Percentiles rank a stretch among this genome's conserved stretches.
phyloP scores from a whole-genome alignment of 73 alveolate species.

The Uronychia setigera region DNA sequence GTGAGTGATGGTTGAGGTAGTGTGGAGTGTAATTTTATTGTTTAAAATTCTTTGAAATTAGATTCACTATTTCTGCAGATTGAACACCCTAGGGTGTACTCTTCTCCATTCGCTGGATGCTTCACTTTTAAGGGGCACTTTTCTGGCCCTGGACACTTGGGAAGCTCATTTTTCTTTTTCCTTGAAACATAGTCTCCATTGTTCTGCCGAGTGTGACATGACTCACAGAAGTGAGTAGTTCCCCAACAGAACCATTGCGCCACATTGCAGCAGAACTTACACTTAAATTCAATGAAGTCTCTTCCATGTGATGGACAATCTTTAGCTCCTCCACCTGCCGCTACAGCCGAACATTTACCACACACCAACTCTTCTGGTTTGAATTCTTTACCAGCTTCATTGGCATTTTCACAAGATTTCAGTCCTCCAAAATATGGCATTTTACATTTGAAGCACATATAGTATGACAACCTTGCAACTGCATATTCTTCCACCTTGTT shows the following conservation, averaged over 20 bases:
- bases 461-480: slow-evolving; percentile 88
- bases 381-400: slow-evolving; percentile 84
- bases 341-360: slow-evolving; percentile 90
- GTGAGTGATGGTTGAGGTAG: slow-evolving; percentile 4
- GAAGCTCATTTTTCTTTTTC: slow-evolving; percentile 70
- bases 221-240: slow-evolving; percentile 98
- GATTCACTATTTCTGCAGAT: slow-evolving; percentile 85
- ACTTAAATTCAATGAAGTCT: slow-evolving; percentile 93
- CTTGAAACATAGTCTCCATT: slow-evolving; percentile 90
- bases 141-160: slow-evolving; percentile 84
- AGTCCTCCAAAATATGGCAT: slow-evolving; percentile 98
- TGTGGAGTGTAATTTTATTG: background rate
- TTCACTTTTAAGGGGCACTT: slow-evolving; percentile 87
- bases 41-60: background rate
- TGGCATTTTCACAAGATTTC: slow-evolving; percentile 90
- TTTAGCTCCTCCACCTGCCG: slow-evolving; percentile 87
- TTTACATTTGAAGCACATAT: slow-evolving; percentile 95
- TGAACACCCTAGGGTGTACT: slow-evolving; percentile 96
- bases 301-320: slow-evolving; percentile 92
- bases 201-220: slow-evolving; percentile 94
- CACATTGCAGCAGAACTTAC: slow-evolving; percentile 94
- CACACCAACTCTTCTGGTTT: slow-evolving; percentile 96
- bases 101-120: slow-evolving; percentile 98
- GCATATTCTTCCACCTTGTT: slow-evolving; percentile 90
- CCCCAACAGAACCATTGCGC: slow-evolving; percentile 99